These are phyloP conservation scores for Maudiozyma barnettii DNA, from an alignment of 805 yeast genomes.

Conservation along the genomic window DNA sequence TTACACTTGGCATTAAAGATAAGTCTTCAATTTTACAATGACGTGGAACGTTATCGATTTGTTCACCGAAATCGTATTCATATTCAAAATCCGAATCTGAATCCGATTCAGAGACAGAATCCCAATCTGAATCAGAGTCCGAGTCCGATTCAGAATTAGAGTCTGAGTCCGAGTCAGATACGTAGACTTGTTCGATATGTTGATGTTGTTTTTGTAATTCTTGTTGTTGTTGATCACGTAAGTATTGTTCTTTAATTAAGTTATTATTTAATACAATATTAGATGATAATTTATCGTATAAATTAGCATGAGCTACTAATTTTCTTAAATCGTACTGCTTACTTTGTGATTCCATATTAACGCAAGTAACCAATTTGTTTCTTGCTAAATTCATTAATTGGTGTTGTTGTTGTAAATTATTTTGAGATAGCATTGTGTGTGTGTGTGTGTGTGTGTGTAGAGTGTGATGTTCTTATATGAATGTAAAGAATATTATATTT, in stretches of 20 bases:
- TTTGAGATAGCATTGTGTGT: not conserved
- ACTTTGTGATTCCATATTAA: slow-evolving; percentile 8
- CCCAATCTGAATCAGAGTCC: slow-evolving; percentile 1
- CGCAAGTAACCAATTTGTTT: slow-evolving; percentile 16
- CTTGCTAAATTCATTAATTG: slow-evolving; percentile 9
- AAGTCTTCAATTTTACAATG: not conserved
- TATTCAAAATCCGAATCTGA: slow-evolving; percentile 2
- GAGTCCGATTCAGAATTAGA: slow-evolving; percentile 1
- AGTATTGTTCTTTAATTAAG: not conserved
- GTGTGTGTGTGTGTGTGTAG: not conserved
- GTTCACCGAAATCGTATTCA: not conserved
- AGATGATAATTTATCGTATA: slow-evolving; percentile 27
- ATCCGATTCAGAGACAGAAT: slow-evolving; percentile 1
- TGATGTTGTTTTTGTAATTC: no score
- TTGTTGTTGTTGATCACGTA: not conserved
- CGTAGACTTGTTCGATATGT: not conserved
- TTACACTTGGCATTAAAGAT: not conserved
- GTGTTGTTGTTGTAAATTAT: not conserved
- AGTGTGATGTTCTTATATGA: no score
- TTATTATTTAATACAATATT: not conserved
- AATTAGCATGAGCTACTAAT: slow-evolving; percentile 28
- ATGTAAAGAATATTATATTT: no score
- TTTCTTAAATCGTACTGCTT: slow-evolving; percentile 21
- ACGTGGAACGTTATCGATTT: slow-evolving; percentile 1
- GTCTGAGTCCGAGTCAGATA: not conserved